phyloP scores from a whole-genome alignment of 768 basidiomycete species.

The Leccinum imitatum region DNA sequence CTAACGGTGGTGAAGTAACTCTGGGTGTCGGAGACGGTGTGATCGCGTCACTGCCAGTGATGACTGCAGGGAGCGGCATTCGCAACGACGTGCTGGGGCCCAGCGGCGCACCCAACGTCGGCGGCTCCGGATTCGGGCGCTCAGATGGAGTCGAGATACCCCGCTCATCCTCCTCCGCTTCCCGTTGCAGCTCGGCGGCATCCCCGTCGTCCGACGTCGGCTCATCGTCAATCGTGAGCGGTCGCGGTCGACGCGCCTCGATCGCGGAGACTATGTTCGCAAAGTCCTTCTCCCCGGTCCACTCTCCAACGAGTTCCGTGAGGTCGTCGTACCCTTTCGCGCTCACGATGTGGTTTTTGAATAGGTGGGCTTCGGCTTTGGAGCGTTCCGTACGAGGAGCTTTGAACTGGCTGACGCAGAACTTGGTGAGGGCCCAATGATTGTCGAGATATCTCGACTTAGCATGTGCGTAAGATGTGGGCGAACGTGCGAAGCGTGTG shows the following conservation, averaged over 20 bases:
- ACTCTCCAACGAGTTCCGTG: slow-evolving; percentile 48
- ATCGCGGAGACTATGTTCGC: slow-evolving; percentile 52
- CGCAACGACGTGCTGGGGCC: slow-evolving; percentile 40
- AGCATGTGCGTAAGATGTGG: slow-evolving; percentile 7
- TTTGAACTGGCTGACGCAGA: slow-evolving; percentile 82
- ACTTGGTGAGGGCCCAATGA: slow-evolving; percentile 84
- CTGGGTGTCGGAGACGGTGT: slow-evolving; percentile 46
- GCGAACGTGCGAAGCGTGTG: not conserved
- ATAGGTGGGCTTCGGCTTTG: slow-evolving; percentile 57
- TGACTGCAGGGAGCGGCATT: slow-evolving; percentile 38
- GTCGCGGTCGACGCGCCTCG: slow-evolving; percentile 24
- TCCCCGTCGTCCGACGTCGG: not conserved
- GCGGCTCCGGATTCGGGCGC: slow-evolving; percentile 60
- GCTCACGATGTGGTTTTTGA: slow-evolving; percentile 52
- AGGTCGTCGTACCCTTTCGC: slow-evolving; percentile 65
- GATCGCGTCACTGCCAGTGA: slow-evolving; percentile 43
- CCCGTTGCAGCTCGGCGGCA: not conserved
- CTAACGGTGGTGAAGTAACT: slow-evolving; percentile 17
- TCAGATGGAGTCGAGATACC: slow-evolving; percentile 44
- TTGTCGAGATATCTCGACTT: slow-evolving; percentile 77
- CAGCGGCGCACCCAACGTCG: slow-evolving; percentile 43
- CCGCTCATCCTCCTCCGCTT: slow-evolving; percentile 30
- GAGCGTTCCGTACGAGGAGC: slow-evolving; percentile 54
- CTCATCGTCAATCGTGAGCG: slow-evolving; percentile 15
- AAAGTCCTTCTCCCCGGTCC: slow-evolving; percentile 65